Evolutionary conservation across 345 rosid species (phyloP).

Genomic region (Gossypium bickii): DNA sequence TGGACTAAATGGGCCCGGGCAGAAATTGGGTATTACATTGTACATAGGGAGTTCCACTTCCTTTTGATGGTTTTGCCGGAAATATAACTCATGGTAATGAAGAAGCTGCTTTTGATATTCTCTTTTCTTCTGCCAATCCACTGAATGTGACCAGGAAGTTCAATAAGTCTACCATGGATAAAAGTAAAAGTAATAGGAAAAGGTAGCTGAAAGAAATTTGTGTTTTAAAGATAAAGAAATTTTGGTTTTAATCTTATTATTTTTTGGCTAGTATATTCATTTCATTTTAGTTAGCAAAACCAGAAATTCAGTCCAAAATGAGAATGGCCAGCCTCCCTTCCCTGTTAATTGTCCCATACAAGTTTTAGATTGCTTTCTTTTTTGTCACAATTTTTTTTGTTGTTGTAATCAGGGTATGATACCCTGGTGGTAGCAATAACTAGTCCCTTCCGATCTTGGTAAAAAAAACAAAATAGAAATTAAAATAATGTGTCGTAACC

Average conservation of each 20-base stretch:
- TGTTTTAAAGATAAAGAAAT: not conserved
- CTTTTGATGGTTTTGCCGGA: constrained; percentile 42
- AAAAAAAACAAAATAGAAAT: no score
- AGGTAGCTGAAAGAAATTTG: constrained; percentile 35
- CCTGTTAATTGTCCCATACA: no score
- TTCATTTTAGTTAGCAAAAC: constrained; percentile 13
- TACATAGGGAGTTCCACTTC: constrained; percentile 61
- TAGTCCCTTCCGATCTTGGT: no score
- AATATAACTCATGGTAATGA: constrained; percentile 33
- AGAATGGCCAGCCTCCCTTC: constrained; percentile 19
- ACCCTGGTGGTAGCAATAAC: no score
- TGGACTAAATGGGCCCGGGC: no score
- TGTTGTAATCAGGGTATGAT: no score
- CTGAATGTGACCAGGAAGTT: constrained; percentile 23
- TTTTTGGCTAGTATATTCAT: not conserved
- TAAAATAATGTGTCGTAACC: no score
- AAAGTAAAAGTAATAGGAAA: constrained; percentile 30
- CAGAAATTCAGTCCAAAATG: constrained; percentile 33
- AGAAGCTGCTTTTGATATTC: constrained; percentile 35
- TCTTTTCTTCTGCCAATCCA: constrained; percentile 25
- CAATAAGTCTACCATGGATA: constrained; percentile 21
- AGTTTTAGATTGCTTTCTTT: no score
- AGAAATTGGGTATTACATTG: no score
- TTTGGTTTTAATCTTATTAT: not conserved
- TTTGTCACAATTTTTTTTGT: no score